These are phyloP conservation scores for Phytophthora gonapodyides DNA, from an alignment of 352 stramenopile genomes.

Conservation along the genomic window DNA sequence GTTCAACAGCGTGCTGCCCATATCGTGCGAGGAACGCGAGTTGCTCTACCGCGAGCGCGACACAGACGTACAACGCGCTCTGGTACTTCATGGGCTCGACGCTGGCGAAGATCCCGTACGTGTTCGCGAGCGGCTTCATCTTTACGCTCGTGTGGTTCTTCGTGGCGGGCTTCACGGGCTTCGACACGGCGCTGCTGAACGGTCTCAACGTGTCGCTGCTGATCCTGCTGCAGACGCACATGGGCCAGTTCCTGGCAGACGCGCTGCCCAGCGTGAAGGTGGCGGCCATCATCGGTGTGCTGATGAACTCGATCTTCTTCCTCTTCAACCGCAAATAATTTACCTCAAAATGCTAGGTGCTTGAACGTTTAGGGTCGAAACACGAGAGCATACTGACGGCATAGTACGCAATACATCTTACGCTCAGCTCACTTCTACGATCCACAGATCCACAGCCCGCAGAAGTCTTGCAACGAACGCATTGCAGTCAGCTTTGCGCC, in stretches of 20 bases:
- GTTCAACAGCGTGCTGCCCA: conserved; percentile 33
- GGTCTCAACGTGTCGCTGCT: conserved; percentile 40
- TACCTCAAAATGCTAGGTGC: too few species aligned
- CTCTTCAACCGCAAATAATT: too few species aligned
- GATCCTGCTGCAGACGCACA: conserved; percentile 45
- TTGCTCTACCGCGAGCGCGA: conserved; percentile 90
- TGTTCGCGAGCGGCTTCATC: conserved; percentile 43
- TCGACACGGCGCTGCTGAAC: conserved; percentile 34
- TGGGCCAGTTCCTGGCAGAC: conserved; percentile 39
- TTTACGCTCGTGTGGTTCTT: conserved; percentile 51
- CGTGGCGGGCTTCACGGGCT: conserved; percentile 40
- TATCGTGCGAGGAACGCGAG: conserved; percentile 29
- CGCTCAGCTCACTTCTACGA: too few species aligned
- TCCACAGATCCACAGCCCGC: too few species aligned
- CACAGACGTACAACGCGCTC: conserved; percentile 87
- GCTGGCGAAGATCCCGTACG: conserved; percentile 81
- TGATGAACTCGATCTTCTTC: too few species aligned
- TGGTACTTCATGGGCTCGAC: conserved; percentile 85
- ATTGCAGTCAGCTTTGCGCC: too few species aligned
- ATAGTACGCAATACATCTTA: too few species aligned
- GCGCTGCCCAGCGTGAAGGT: conserved; percentile 30
- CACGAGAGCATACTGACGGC: too few species aligned
- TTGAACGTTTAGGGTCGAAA: too few species aligned
- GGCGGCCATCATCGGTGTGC: too few species aligned
- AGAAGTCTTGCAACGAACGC: too few species aligned